Evolutionary conservation across 2,329 filamentous ascomycete species (phyloP), one percentile per base, ranked within the genome.

Genomic region (Xylaria sp.): DNA sequence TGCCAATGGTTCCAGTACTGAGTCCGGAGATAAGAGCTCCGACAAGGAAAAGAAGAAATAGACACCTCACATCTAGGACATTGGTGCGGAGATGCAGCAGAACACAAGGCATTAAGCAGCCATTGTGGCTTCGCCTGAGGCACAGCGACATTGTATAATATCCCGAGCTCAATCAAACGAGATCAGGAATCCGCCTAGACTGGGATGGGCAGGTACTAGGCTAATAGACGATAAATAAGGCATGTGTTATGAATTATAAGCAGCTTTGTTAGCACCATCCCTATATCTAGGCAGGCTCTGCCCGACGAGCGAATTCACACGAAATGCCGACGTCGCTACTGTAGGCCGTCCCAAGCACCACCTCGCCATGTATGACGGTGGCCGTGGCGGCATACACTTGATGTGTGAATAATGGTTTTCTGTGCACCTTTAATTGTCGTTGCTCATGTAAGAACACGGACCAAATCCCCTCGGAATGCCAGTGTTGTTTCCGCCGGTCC

Each of bases 1-100:
- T 69, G 82, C 81, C 64, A 90, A 94, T 78, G 90, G 91, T 57
- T 91, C 91, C 23, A 75, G 71, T 43, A 75, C 77, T 9, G 80
- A 81, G 60, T 74, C 80, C 39, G 74, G 77, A 59, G 79, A 82
- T 68, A 78, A 79, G 73, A 73, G 73, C 41, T 74, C 71, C 60
- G 84, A 83, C 71, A 85, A 86, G 78, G 82, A 84, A 66, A 84
- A 86, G 79, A 85, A 84, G 81, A 82, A 81, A 78, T 80, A 79
- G 72, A 74, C 70, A 70, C 72, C 76, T 65, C 78, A 73, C 68
- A 66, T 46, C 46, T 36, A 62, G 36, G 43, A 68, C 33, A 67
- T 56, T 23, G 23, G 49, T 60, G 31, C 25, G 13, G 25, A 59
- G 41, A 58, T 57, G 31, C 41, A n/a, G 25, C 55, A 69, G 68